A percentile compares a stretch with the other conserved stretches of the same genome.
Evolutionary conservation across 768 basidiomycete genomes (phyloP).

Genomic region (Mycena belliarum): DNA sequence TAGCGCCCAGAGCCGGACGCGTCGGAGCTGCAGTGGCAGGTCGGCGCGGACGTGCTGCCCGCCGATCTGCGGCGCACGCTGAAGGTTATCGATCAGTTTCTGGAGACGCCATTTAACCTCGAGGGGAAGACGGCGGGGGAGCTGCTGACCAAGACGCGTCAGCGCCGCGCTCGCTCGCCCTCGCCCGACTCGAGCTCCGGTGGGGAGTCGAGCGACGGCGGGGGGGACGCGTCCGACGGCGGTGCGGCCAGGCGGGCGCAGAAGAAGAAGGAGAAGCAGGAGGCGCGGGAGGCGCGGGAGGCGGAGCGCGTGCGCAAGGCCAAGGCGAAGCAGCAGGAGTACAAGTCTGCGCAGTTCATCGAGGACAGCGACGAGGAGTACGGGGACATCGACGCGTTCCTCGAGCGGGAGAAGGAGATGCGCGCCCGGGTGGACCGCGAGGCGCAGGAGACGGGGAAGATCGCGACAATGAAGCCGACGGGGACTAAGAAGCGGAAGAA

Average conservation of each 20-base stretch:
- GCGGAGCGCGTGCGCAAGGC: no score
- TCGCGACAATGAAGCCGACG: slow-evolving; percentile 31
- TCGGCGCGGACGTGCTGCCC: slow-evolving; percentile 37
- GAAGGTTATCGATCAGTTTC: slow-evolving; percentile 81
- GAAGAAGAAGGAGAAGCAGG: slow-evolving; percentile 66
- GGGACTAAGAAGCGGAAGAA: slow-evolving; percentile 50
- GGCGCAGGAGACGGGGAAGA: slow-evolving; percentile 1
- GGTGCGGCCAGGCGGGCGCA: slow-evolving; percentile 27
- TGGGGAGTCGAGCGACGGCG: slow-evolving; percentile 37
- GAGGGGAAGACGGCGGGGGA: slow-evolving; percentile 41
- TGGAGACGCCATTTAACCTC: slow-evolving; percentile 78
- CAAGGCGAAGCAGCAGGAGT: slow-evolving; percentile 50
- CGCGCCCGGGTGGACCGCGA: not conserved
- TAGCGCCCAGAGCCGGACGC: slow-evolving; percentile 42
- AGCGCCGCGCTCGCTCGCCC: slow-evolving; percentile 51
- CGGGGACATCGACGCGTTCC: slow-evolving; percentile 80
- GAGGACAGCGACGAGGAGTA: slow-evolving; percentile 88
- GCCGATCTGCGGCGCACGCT: slow-evolving; percentile 67
- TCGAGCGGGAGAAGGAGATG: slow-evolving; percentile 38
- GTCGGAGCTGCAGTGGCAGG: slow-evolving; percentile 54
- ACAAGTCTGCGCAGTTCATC: slow-evolving; percentile 90
- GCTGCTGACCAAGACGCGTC: slow-evolving; percentile 65
- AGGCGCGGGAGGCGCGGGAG: no score
- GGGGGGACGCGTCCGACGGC: slow-evolving; percentile 3
- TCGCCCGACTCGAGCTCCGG: slow-evolving; percentile 26